These are phyloP conservation scores for Omphalotus olearius DNA, from an alignment of 1,284 basidiomycete genomes.

Conservation along the genomic window DNA sequence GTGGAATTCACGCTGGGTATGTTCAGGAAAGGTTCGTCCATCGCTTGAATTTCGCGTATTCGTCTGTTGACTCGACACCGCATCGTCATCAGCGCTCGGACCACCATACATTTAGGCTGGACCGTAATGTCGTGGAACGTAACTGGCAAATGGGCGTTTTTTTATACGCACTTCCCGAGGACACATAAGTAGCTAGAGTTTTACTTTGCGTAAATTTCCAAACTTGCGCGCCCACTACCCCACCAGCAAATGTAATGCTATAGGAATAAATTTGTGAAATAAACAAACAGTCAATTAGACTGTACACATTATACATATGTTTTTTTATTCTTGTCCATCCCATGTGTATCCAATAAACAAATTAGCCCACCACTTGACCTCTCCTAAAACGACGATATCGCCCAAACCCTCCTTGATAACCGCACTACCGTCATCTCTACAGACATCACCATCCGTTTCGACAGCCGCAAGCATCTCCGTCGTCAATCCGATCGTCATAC, in stretches of 20 bases:
- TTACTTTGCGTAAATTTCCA: too few relatives aligned
- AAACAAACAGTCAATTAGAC: too few relatives aligned
- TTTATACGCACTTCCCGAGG: too few relatives aligned
- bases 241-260: too few relatives aligned
- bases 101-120: slow-evolving; percentile 18
- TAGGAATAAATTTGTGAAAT: too few relatives aligned
- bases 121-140: not conserved
- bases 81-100: slow-evolving; percentile 16
- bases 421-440: slow-evolving; percentile 64
- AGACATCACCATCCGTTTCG: slow-evolving; percentile 63
- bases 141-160: too few relatives aligned
- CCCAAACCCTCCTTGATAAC: slow-evolving; percentile 36
- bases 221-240: too few relatives aligned
- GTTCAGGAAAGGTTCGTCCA: slow-evolving; percentile 64
- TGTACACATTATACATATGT: too few relatives aligned
- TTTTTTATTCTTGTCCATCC: slow-evolving; percentile 51
- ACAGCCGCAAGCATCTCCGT: slow-evolving; percentile 71
- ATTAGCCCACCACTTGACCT: slow-evolving; percentile 66
- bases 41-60: not conserved
- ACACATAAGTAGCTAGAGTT: too few relatives aligned
- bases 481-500: slow-evolving; percentile 66
- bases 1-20: slow-evolving; percentile 77
- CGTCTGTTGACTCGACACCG: not conserved
- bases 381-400: slow-evolving; percentile 33
- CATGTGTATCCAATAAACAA: slow-evolving; percentile 61